phyloP scores from a whole-genome alignment of 2,329 filamentous ascomycete genomes.

The Monilinia fructicola region DNA sequence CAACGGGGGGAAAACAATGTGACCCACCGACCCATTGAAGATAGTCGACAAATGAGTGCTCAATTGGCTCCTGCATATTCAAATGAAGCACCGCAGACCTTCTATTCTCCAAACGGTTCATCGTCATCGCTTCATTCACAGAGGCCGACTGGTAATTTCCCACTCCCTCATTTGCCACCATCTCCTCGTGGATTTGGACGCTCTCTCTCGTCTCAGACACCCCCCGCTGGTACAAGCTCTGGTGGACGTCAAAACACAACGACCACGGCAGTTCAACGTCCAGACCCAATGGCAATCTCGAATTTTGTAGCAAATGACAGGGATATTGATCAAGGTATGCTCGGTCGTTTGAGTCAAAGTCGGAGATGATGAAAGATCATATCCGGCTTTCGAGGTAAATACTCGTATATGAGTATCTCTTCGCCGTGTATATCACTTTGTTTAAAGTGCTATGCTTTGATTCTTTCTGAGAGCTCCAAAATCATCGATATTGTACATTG shows the following conservation, averaged over 20 bases:
- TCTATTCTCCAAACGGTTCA: slow-evolving; percentile 40
- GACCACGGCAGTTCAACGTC: slow-evolving; percentile 17
- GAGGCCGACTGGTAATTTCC: slow-evolving; percentile 27
- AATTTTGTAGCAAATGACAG: slow-evolving; percentile 40
- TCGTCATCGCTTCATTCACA: slow-evolving; percentile 37
- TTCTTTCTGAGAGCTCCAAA: neutral
- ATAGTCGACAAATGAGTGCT: slow-evolving; percentile 22
- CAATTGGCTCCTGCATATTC: no score
- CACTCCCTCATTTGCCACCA: slow-evolving; percentile 24
- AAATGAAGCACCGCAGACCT: neutral
- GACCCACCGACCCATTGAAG: slow-evolving; percentile 35
- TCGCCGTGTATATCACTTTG: neutral
- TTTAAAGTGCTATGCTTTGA: neutral
- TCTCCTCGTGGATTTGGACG: slow-evolving; percentile 30
- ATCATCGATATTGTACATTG: slow-evolving; percentile 5
- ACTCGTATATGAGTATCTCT: neutral
- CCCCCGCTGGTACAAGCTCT: slow-evolving; percentile 38
- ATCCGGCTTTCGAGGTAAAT: neutral
- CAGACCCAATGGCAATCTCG: slow-evolving; percentile 40
- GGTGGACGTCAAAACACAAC: slow-evolving; percentile 25
- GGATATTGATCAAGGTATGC: slow-evolving; percentile 40
- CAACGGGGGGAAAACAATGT: neutral
- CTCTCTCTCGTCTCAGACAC: slow-evolving; percentile 36
- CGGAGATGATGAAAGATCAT: neutral
- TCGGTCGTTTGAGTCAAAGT: slow-evolving; percentile 37